Evolutionary conservation across 139 green algal genomes (phyloP).

Genomic region (Tetradesmus obliquus): DNA sequence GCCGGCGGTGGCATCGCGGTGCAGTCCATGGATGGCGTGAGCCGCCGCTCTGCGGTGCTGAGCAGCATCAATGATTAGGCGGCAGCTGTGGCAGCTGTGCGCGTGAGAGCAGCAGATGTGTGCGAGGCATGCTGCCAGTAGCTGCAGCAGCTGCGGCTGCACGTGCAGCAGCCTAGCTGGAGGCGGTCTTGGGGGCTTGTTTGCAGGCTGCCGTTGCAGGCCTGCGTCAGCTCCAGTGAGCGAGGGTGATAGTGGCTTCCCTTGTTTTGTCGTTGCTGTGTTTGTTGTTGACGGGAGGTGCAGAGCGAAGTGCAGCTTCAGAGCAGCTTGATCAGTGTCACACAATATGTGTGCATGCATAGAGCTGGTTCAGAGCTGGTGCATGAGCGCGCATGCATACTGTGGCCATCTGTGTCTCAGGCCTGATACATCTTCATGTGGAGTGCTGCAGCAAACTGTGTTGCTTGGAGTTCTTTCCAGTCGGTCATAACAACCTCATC

Average conservation of each 20-base stretch:
- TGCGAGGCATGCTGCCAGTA: not conserved
- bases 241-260: not conserved
- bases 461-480: not conserved
- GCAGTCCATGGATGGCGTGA: not conserved
- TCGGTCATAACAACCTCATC: not conserved
- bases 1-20: not conserved
- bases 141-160: not conserved
- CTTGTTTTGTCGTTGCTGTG: not conserved
- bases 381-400: not conserved
- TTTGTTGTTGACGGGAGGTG: no score
- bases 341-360: not conserved
- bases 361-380: not conserved
- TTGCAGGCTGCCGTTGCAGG: not conserved
- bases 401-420: not conserved
- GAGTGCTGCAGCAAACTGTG: not conserved
- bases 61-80: conserved; percentile 34
- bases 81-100: not conserved
- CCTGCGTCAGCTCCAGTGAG: not conserved
- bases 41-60: not conserved
- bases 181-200: not conserved
- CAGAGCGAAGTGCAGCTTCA: not conserved
- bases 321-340: not conserved
- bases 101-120: no score
- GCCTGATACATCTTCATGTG: not conserved
- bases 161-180: not conserved